phyloP scores from a whole-genome alignment of 768 basidiomycete genomes.

The Auriscalpium vulgare region DNA sequence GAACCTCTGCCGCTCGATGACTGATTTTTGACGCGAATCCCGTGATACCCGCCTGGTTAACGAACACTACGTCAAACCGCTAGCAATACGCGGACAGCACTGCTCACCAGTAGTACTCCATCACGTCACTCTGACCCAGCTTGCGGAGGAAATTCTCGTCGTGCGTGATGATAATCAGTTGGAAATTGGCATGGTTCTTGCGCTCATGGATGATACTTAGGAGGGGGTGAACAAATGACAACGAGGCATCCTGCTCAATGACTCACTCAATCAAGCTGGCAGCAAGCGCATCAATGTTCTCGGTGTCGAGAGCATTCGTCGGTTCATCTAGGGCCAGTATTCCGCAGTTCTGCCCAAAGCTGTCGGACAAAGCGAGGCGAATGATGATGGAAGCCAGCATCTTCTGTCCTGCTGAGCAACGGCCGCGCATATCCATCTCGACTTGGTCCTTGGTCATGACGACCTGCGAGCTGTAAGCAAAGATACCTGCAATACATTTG shows the following conservation, averaged over 20 bases:
- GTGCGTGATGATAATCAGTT: constrained; percentile 94
- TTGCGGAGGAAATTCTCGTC: constrained; percentile 92
- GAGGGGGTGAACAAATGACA: constrained; percentile 4
- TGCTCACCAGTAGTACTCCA: constrained; percentile 88
- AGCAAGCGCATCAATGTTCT: constrained; percentile 93
- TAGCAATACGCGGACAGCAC: too few relatives aligned
- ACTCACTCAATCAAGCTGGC: constrained; percentile 86
- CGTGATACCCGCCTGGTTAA: constrained; percentile 74
- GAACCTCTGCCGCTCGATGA: constrained; percentile 25
- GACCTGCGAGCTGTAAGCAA: constrained; percentile 44
- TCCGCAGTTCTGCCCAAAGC: constrained; percentile 95
- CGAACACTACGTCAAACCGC: background rate
- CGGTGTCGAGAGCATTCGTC: constrained; percentile 92
- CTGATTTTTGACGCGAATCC: constrained; percentile 39
- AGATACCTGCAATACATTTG: constrained; percentile 3
- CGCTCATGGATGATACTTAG: constrained; percentile 89
- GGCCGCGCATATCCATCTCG: constrained; percentile 99
- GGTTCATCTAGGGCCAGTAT: constrained; percentile 97
- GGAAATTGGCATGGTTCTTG: constrained; percentile 85
- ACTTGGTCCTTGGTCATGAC: constrained; percentile 99
- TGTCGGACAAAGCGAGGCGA: constrained; percentile 92
- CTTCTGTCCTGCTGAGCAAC: constrained; percentile 98
- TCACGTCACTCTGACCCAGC: constrained; percentile 83
- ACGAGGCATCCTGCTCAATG: background rate
- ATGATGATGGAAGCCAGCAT: constrained; percentile 98